Conservation (phyloP, 1,139 yeast species). For the Debaryomycetaceae sp. region DNA sequence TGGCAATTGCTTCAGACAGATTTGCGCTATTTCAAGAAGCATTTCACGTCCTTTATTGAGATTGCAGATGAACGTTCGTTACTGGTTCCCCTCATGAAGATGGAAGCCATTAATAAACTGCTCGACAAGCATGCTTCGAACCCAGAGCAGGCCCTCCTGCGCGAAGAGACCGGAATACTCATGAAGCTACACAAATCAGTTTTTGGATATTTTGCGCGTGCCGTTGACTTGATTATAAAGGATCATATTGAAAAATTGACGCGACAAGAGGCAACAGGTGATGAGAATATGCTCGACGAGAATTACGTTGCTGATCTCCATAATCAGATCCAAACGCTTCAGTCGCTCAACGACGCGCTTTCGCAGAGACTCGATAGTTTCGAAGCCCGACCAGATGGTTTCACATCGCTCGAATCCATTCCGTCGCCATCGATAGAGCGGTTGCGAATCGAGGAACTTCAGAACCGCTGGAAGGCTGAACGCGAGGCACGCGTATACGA, state of each 20-base stretch:
- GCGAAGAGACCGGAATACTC: conserved; percentile 20
- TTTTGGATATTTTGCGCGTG: conserved; percentile 47
- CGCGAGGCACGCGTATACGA: conserved; percentile 60
- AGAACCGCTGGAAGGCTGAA: conserved; percentile 58
- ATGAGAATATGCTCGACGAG: conserved; percentile 7
- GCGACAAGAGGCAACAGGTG: conserved; percentile 22
- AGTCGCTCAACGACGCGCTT: conserved; percentile 14
- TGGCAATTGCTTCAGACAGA: conserved; percentile 28
- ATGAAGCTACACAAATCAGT: conserved; percentile 43
- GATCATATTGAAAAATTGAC: conserved; percentile 45
- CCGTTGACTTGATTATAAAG: conserved; percentile 44
- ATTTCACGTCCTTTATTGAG: conserved; percentile 38
- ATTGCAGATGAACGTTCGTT: conserved; percentile 51
- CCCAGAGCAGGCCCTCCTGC: conserved; percentile 2
- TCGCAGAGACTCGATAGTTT: conserved; percentile 11
- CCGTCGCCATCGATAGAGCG: conserved; percentile 7
- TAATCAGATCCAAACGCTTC: conserved; percentile 21
- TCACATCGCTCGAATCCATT: conserved; percentile 1
- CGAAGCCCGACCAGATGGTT: conserved; percentile 4
- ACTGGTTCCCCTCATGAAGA: conserved; percentile 42
- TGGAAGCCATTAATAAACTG: conserved; percentile 21
- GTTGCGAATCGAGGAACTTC: conserved; percentile 49
- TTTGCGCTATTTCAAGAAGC: conserved; percentile 27
- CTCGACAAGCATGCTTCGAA: conserved; percentile 8
- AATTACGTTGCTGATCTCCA: conserved; percentile 20